Evolutionary conservation across 2,329 filamentous ascomycete genomes (phyloP).

Genomic region (Xylariaceae sp.): DNA sequence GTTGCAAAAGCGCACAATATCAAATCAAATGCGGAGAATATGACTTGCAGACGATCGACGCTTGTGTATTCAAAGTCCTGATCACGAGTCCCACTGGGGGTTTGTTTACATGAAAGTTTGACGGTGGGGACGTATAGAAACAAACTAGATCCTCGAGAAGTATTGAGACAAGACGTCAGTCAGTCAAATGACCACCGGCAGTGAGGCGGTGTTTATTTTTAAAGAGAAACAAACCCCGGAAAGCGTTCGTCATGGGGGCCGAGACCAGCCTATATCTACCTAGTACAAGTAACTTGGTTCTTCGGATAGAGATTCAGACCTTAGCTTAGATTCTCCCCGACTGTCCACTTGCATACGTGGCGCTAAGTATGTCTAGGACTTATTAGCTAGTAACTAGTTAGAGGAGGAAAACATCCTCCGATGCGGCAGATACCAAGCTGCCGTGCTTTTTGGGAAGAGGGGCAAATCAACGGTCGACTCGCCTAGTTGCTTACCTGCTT

Average conservation of each 20-base stretch:
- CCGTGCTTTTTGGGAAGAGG: background rate
- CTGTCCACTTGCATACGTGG: background rate
- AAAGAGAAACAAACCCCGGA: background rate
- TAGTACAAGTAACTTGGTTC: background rate
- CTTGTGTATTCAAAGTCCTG: slow-evolving; percentile 6
- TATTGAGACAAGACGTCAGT: background rate
- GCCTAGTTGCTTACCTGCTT: background rate
- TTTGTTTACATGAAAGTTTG: background rate
- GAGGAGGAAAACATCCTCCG: background rate
- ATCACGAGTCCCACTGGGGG: background rate
- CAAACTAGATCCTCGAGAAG: background rate
- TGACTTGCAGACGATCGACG: slow-evolving; percentile 7
- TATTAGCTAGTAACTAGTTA: background rate
- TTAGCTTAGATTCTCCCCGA: background rate
- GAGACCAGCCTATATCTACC: background rate
- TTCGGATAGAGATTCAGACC: background rate
- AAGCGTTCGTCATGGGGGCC: background rate
- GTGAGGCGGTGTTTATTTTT: slow-evolving; percentile 1
- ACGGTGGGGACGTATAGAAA: background rate
- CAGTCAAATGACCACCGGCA: background rate
- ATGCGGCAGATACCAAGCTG: background rate
- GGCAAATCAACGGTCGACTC: background rate
- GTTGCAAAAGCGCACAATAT: background rate
- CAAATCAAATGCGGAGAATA: slow-evolving; percentile 1
- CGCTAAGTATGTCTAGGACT: background rate